These are phyloP conservation scores for Trametes villosa DNA, from an alignment of 768 basidiomycete genomes.

Conservation along the genomic window DNA sequence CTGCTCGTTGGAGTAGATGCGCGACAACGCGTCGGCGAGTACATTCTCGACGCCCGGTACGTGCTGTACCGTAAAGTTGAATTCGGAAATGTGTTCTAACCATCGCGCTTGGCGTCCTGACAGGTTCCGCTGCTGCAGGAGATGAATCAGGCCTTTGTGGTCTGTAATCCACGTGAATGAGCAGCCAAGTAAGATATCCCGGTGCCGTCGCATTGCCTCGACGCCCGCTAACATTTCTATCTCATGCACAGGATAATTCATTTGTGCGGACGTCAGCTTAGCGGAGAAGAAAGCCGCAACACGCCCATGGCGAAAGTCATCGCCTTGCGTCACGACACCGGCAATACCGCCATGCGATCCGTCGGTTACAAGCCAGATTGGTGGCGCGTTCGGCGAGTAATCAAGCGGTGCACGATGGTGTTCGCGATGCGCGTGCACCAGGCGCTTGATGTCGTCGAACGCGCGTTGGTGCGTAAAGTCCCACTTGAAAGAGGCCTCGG, in stretches of 20 bases:
- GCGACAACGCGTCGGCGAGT: constrained; percentile 32
- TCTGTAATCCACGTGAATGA: constrained; percentile 33
- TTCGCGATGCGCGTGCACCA: constrained; percentile 17
- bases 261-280: constrained; percentile 32
- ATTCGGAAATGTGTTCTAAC: constrained; percentile 34
- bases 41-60: constrained; percentile 35
- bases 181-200: constrained; percentile 28
- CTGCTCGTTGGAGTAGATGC: constrained; percentile 21
- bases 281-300: constrained; percentile 34
- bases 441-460: constrained; percentile 34
- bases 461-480: constrained; percentile 35
- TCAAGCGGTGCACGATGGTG: constrained; percentile 29
- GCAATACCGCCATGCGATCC: constrained; percentile 25
- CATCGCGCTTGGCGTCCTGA: constrained; percentile 33
- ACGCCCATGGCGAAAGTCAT: constrained; percentile 12
- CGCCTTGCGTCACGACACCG: constrained; percentile 30
- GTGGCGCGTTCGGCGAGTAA: constrained; percentile 26
- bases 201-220: constrained; percentile 41
- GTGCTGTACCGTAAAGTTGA: constrained; percentile 36
- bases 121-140: constrained; percentile 30
- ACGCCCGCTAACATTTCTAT: constrained; percentile 42
- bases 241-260: constrained; percentile 45
- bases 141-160: constrained; percentile 30
- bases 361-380: constrained; percentile 32
- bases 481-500: constrained; percentile 29